Conservation (phyloP, 768 basidiomycete genomes). For the Leccinum ochraceum region DNA sequence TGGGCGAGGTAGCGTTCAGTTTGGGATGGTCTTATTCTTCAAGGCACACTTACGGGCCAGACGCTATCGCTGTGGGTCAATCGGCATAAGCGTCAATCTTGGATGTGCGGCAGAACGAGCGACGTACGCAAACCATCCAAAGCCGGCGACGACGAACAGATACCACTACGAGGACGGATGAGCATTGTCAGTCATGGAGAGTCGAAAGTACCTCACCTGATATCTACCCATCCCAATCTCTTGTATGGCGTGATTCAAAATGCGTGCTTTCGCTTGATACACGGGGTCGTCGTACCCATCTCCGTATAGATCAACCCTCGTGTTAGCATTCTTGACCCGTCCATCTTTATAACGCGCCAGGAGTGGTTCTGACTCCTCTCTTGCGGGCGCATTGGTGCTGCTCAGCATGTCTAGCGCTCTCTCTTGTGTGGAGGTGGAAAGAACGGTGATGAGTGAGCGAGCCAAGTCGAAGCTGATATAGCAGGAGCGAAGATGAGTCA, state of each 20-base stretch:
- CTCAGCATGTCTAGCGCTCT: no score
- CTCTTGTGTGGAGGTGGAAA: no score
- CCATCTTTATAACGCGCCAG: no score
- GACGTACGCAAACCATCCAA: conserved; percentile 44
- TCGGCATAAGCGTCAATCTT: no score
- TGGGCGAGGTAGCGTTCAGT: conserved; percentile 13
- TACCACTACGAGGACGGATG: conserved; percentile 31
- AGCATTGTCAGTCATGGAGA: neutral
- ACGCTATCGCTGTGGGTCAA: conserved; percentile 28
- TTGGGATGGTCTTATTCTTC: neutral
- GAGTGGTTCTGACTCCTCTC: no score
- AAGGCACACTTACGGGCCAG: conserved; percentile 36
- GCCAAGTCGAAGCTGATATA: no score
- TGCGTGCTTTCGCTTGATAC: conserved; percentile 49
- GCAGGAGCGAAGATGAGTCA: no score
- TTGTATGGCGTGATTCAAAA: conserved; percentile 49
- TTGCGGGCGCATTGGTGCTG: no score
- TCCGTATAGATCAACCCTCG: conserved; percentile 31
- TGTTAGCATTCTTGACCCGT: no score
- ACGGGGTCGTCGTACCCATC: conserved; percentile 45
- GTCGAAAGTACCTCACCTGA: conserved; percentile 36
- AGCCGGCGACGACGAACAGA: conserved; percentile 40
- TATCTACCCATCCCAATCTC: conserved; percentile 60
- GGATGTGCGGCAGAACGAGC: no score
- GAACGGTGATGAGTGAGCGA: no score